Conservation (phyloP, 441 rosid genomes). For the Eutrema salsugineum region DNA sequence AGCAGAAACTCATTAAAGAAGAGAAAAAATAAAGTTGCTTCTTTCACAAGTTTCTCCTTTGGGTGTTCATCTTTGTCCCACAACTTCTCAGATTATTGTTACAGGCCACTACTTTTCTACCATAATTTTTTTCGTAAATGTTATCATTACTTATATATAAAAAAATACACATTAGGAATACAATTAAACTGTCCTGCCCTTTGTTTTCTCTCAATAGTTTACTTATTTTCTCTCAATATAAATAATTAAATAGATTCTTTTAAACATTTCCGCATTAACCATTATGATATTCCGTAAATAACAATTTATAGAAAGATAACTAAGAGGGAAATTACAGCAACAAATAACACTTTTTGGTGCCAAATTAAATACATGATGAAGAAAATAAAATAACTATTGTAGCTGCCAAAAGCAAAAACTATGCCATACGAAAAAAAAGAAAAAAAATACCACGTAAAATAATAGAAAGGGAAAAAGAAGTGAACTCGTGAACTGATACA, state of each 20-base stretch:
- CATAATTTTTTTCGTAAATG: not conserved
- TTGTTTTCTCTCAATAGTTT: not conserved
- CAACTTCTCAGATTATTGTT: not conserved
- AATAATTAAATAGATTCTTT: too few relatives aligned
- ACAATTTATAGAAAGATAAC: too few relatives aligned
- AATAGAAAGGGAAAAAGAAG: not conserved
- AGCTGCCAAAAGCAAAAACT: not conserved
- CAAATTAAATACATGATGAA: not conserved
- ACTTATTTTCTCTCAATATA: not conserved
- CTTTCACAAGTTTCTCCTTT: slow-evolving; percentile 9
- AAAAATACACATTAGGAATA: not conserved
- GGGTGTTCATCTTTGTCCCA: not conserved
- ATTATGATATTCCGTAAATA: too few relatives aligned
- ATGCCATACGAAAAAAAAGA: not conserved
- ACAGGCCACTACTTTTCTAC: not conserved
- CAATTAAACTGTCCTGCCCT: not conserved
- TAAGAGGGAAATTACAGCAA: too few relatives aligned
- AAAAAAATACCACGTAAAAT: not conserved
- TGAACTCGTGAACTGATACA: slow-evolving; percentile 11
- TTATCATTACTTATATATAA: not conserved
- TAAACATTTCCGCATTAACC: too few relatives aligned
- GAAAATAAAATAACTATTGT: not conserved
- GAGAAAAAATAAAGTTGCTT: not conserved
- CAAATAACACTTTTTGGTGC: not conserved
- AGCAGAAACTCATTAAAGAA: not conserved